Percentiles rank a stretch among this genome's conserved stretches.
phyloP scores from a whole-genome alignment of 1,139 yeast species.

The Diutina rugosa region DNA sequence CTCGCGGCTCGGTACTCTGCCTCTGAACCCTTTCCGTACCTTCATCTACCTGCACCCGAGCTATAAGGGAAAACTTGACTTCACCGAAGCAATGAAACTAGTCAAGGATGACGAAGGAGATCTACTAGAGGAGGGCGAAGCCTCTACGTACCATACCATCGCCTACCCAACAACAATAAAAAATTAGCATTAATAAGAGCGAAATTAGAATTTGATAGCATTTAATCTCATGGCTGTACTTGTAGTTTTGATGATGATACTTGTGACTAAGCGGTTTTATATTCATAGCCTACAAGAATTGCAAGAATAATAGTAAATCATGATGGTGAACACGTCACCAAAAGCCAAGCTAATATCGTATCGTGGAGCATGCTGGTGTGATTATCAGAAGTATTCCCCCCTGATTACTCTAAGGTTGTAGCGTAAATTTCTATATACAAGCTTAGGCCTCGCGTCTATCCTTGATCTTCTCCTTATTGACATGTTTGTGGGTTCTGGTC shows the following conservation, averaged over 20 bases:
- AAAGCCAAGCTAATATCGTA: too few species aligned
- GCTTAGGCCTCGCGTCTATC: constrained; percentile 38
- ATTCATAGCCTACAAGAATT: too few species aligned
- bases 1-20: neutral
- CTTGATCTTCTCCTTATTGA: constrained; percentile 70
- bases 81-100: neutral
- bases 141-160: neutral
- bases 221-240: too few species aligned
- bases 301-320: too few species aligned
- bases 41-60: neutral
- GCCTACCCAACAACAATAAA: neutral
- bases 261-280: too few species aligned
- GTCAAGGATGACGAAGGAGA: neutral
- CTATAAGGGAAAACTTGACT: neutral
- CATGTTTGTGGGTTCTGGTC: constrained; percentile 84
- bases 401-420: too few species aligned
- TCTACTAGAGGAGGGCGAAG: neutral
- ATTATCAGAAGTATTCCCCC: too few species aligned
- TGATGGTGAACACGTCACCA: too few species aligned
- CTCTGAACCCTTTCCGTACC: neutral
- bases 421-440: neutral
- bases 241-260: neutral
- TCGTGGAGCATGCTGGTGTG: too few species aligned
- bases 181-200: too few species aligned
- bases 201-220: too few species aligned